Evolutionary conservation across 768 basidiomycete genomes (phyloP), one percentile per base, ranked within the genome.

Genomic region (Porpolomopsis calyptriformis): DNA sequence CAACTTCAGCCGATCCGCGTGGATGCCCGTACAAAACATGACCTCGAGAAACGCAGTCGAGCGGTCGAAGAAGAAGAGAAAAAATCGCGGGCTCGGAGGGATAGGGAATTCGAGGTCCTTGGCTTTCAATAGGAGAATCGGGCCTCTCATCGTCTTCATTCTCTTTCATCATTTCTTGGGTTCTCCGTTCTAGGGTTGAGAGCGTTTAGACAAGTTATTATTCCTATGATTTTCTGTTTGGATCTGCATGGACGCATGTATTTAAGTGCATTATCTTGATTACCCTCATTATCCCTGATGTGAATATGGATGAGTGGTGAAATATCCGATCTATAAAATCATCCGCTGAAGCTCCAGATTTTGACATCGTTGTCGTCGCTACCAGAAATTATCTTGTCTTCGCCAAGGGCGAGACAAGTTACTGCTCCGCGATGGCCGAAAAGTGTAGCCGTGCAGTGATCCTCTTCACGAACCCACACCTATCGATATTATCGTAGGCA

Each of bases 321-420:
- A n/a, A n/a, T n/a, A n/a, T n/a, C n/a, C n/a, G n/a, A 29, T 40
- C 12, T 12, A 44, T 40, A 19, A 23, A 23, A n/a, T 65, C 53
- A 71, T 52, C 68, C 69, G 50, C 70, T 65, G 44, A 82, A 83
- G 57, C 69, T 78, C 92, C 93, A 97, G 37, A 96, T 72, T 58
- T 80, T 81, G 45, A 97, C 68, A 49, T 87, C 83, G 18, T 85
- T 78, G 57, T 96, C 93, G 58, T 97, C 93, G 53, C 90, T 90
- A 8, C 93, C 92, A n/a, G 91, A 93, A 7, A 98, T 78, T 37
- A 96, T 87, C 65, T 93, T 91, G 62, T 97, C 94, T 61, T 97
- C 93, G 2, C 86, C 85, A 10, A 98, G 74, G 11, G 77, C 83
- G 29, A 97, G 64, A 59, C 87, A 91, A 25, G 88, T 94, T 43